Evolutionary conservation across 2,329 filamentous ascomycete species (phyloP), one percentile per base, ranked within the genome.

Genomic region (Arthroderma sp.): DNA sequence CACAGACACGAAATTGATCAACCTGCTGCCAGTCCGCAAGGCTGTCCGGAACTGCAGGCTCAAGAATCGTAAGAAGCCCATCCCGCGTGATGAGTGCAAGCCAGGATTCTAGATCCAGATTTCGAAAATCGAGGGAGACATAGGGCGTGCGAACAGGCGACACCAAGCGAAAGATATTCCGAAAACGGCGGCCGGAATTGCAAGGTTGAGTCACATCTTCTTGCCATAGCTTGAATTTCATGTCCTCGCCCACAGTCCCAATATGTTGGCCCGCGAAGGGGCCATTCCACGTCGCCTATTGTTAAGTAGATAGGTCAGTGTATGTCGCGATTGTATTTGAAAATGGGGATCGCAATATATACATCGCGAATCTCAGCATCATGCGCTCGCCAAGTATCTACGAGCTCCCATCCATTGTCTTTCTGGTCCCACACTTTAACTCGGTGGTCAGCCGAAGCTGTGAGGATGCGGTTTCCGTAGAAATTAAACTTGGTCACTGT

Each of bases 281-380:
- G 1, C 87, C 86, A 46, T 94, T 84, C 88, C 89, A 96, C 15
- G 15, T 22, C 15, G 15, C 15, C 15, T 22, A 3, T 22, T 22
- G 15, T 22, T 22, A 22, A 22, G 15, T 22, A 22, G 15, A 22
- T 22, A 22, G 15, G 15, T 22, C 15, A 22, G 15, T 22, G 15
- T 22, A 22, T 22, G 15, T 22, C 15, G 15, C 15, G 15, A 22
- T 22, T 22, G 15, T 22, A 22, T 22, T 22, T 22, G 15, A 22
- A 22, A 22, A 22, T 22, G 15, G 15, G 15, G 65, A 22, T 22
- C 15, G 15, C 15, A 22, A 22, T 22, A 22, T 22, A 22, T 68
- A 87, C 85, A 73, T 94, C 86, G 49, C 87, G 72, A 50, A 96
- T 83, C 65, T 95, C 87, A 41, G 86, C 86, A 59, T 86, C 83